Conservation (phyloP, 2,329 filamentous ascomycete genomes). For the Elsinoe perseae region DNA sequence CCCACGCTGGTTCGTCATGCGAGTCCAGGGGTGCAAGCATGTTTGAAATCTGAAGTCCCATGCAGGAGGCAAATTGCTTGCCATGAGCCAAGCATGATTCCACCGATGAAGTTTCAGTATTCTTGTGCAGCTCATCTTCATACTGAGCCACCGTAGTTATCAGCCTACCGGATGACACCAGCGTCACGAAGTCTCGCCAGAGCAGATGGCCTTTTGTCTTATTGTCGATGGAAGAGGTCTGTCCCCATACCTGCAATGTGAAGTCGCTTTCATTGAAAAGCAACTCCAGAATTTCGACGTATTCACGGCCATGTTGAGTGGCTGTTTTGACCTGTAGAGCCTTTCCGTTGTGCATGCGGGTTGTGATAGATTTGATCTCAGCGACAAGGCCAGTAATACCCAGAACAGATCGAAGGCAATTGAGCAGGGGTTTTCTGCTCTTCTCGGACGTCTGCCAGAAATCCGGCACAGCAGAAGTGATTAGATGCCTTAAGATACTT, state of each 20-base stretch:
- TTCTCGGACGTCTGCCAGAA: conserved; percentile 63
- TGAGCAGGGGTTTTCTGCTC: conserved; percentile 47
- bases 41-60: not conserved
- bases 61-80: not conserved
- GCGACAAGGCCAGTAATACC: conserved; percentile 70
- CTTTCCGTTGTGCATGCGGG: conserved; percentile 24
- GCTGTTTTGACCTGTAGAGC: conserved; percentile 30
- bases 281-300: not conserved
- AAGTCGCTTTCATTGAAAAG: conserved; percentile 40
- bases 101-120: not conserved
- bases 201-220: conserved; percentile 43
- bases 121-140: conserved; percentile 39
- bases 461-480: conserved; percentile 67
- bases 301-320: not conserved
- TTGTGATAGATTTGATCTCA: conserved; percentile 46
- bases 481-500: conserved; percentile 66
- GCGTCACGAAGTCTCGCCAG: conserved; percentile 56
- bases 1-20: conserved; percentile 27
- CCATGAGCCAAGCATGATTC: not conserved
- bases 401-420: conserved; percentile 62
- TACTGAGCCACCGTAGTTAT: conserved; percentile 54
- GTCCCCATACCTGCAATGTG: conserved; percentile 38
- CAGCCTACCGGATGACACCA: conserved; percentile 54
- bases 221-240: conserved; percentile 34
- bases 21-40: conserved; percentile 15